Conservation (phyloP, 257 asterid genomes). For the Solanum megistacrolobum region DNA sequence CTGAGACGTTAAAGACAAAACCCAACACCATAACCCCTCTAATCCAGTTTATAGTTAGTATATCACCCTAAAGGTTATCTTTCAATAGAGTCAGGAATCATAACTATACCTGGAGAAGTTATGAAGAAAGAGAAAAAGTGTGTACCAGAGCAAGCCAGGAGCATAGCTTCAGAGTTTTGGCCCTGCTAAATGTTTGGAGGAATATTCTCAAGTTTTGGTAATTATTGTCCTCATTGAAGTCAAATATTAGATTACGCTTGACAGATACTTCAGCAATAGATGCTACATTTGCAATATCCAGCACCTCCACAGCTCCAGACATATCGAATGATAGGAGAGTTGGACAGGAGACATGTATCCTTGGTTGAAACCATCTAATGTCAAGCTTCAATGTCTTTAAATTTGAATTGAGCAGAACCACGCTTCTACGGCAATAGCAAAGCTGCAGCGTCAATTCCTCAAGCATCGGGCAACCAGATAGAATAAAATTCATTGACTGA, state of each 20-base stretch:
- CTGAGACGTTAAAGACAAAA: neutral
- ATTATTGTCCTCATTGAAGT: neutral
- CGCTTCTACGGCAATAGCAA: slow-evolving; percentile 1
- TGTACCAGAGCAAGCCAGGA: neutral
- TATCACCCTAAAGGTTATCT: neutral
- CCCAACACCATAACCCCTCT: neutral
- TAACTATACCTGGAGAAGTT: neutral
- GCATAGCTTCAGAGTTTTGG: neutral
- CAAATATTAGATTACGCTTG: neutral
- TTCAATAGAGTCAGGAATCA: neutral
- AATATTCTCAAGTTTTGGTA: neutral
- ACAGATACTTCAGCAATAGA: slow-evolving; percentile 7
- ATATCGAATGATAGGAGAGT: slow-evolving; percentile 4
- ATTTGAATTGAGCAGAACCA: slow-evolving; percentile 1
- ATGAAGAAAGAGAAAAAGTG: neutral
- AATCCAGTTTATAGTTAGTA: neutral
- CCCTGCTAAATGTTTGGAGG: neutral
- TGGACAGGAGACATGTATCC: slow-evolving; percentile 3
- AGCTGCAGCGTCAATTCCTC: slow-evolving; percentile 13
- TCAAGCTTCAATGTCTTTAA: slow-evolving; percentile 11
- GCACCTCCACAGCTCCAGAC: neutral
- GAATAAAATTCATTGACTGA: neutral
- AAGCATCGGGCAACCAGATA: slow-evolving; percentile 16
- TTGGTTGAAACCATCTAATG: neutral
- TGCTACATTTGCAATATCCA: neutral